These are phyloP conservation scores for Lumnitzera littorea DNA, from an alignment of 345 rosid species.

Conservation along the genomic window DNA sequence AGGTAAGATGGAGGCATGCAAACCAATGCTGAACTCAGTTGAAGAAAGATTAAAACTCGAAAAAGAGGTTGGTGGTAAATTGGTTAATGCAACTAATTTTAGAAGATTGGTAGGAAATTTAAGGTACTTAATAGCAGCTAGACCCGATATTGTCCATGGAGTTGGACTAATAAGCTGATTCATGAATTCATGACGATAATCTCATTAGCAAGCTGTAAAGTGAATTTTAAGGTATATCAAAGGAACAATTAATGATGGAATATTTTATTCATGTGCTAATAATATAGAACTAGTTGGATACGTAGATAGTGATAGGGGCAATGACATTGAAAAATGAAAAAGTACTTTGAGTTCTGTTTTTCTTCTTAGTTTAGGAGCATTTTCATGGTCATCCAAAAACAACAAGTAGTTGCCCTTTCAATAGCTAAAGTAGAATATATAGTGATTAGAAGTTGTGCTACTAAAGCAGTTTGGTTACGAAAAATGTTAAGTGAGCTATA, in stretches of 20 bases:
- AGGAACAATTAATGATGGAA: too few species aligned
- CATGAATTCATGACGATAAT: background rate
- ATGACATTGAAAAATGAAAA: background rate
- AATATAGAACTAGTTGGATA: background rate
- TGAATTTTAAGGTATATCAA: too few species aligned
- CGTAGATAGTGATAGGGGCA: background rate
- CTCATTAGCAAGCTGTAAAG: background rate
- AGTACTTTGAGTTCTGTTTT: constrained; percentile 1
- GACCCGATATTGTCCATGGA: background rate
- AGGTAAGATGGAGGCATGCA: constrained; percentile 3
- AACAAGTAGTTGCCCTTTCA: background rate
- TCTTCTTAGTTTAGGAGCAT: background rate
- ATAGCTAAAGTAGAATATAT: background rate
- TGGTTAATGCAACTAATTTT: background rate
- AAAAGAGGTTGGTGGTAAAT: background rate
- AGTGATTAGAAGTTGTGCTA: background rate
- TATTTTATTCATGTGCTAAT: background rate
- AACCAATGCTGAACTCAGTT: background rate
- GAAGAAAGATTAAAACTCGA: constrained; percentile 1
- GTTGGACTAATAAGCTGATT: constrained; percentile 6
- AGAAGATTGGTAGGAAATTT: constrained; percentile 2
- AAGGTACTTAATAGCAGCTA: background rate
- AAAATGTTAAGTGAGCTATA: background rate
- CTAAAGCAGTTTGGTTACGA: background rate
- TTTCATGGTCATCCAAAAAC: constrained; percentile 1